Conservation (phyloP, 495 filamentous ascomycete species). For the Pseudotulostoma volvatum region DNA sequence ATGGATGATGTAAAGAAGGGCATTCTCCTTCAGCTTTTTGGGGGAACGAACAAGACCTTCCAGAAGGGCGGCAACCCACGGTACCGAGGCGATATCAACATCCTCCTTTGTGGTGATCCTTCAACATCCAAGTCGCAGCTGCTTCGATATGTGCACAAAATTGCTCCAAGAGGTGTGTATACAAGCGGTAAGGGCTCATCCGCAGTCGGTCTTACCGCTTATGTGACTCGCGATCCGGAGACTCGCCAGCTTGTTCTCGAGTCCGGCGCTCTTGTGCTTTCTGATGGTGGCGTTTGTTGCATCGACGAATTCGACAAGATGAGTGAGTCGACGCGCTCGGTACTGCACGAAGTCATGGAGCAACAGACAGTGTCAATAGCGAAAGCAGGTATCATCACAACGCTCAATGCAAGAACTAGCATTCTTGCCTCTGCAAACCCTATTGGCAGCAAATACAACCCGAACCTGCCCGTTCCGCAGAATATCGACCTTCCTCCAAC, state of each 20-base stretch:
- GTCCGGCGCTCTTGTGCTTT: slow-evolving; percentile 86
- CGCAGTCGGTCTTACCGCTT: slow-evolving; percentile 95
- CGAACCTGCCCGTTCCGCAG: slow-evolving; percentile 83
- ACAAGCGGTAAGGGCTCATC: slow-evolving; percentile 95
- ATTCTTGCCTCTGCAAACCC: slow-evolving; percentile 95
- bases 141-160: slow-evolving; percentile 88
- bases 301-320: slow-evolving; percentile 99
- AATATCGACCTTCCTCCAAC: slow-evolving; percentile 97
- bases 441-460: slow-evolving; percentile 94
- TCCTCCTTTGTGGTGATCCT: slow-evolving; percentile 90
- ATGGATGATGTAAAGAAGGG: slow-evolving; percentile 99
- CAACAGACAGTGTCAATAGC: slow-evolving; percentile 98
- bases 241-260: slow-evolving; percentile 91
- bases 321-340: slow-evolving; percentile 87
- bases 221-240: slow-evolving; percentile 89
- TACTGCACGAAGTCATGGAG: slow-evolving; percentile 98
- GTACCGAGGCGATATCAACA: slow-evolving; percentile 94
- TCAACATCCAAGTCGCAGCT: slow-evolving; percentile 94
- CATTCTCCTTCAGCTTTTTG: slow-evolving; percentile 88
- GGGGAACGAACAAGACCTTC: slow-evolving; percentile 97
- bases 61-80: slow-evolving; percentile 89
- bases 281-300: slow-evolving; percentile 93
- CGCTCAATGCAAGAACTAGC: slow-evolving; percentile 82
- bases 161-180: slow-evolving; percentile 91
- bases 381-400: slow-evolving; percentile 98